phyloP scores from a whole-genome alignment of 1,284 basidiomycete genomes.

The Ganoderma boninense region DNA sequence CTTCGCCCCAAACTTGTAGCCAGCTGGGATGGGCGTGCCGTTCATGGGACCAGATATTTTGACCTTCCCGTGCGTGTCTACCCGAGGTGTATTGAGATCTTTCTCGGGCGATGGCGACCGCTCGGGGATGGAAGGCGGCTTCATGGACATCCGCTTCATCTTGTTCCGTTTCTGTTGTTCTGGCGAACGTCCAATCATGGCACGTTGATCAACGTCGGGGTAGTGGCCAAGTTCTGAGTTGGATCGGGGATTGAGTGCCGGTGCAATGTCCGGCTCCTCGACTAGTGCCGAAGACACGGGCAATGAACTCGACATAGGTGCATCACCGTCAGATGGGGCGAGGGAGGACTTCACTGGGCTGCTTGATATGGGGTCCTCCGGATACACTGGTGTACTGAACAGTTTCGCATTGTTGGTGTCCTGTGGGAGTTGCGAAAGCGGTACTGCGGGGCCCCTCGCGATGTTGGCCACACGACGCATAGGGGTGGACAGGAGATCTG shows the following conservation, averaged over 20 bases:
- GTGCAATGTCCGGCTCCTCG: conserved; percentile 47
- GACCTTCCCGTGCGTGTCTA: conserved; percentile 61
- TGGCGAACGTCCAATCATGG: conserved; percentile 49
- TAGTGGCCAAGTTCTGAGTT: conserved; percentile 86
- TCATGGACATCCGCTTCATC: conserved; percentile 59
- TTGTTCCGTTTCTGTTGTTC: conserved; percentile 63
- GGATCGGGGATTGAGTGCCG: conserved; percentile 59
- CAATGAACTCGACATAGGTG: conserved; percentile 65
- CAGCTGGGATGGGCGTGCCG: conserved; percentile 85
- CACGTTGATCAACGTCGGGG: conserved; percentile 57
- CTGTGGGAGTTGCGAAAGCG: conserved; percentile 63
- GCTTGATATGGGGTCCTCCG: conserved; percentile 41
- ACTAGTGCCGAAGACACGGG: conserved; percentile 57
- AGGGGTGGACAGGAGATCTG: conserved; percentile 44
- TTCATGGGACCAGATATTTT: conserved; percentile 93
- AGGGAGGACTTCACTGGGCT: conserved; percentile 61
- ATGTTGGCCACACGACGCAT: conserved; percentile 59
- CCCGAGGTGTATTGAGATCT: conserved; percentile 43
- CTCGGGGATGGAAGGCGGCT: conserved; percentile 60
- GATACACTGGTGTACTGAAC: conserved; percentile 53
- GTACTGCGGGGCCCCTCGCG: conserved; percentile 62
- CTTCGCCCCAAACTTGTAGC: conserved; percentile 88
- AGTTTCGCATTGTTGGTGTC: conserved; percentile 70
- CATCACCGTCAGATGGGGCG: conserved; percentile 57
- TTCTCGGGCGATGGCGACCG: conserved; percentile 70